These are phyloP conservation scores for Lichenothelia convexa DNA, from an alignment of 495 filamentous ascomycete genomes.

Conservation along the genomic window DNA sequence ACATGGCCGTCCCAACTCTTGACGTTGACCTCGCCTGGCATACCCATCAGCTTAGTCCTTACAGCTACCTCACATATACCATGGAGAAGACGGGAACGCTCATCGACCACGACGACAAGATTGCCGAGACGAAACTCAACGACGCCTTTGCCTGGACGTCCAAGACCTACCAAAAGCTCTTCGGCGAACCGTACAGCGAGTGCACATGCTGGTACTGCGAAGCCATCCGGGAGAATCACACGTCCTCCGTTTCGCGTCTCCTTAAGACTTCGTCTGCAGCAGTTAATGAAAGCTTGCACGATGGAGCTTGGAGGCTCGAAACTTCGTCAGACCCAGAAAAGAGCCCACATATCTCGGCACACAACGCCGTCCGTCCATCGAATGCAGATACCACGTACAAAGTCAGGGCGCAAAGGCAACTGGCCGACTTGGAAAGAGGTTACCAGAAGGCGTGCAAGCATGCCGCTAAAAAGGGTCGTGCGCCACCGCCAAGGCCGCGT, in stretches of 20 bases:
- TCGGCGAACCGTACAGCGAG: constrained; percentile 51
- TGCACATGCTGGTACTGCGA: constrained; percentile 92
- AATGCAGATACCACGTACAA: constrained; percentile 13
- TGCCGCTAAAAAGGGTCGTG: constrained; percentile 38
- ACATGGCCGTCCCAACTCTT: constrained; percentile 59
- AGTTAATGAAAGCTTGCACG: constrained; percentile 32
- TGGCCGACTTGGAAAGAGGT: constrained; percentile 35
- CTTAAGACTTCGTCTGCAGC: constrained; percentile 22
- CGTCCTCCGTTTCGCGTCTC: constrained; percentile 22
- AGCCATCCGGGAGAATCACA: constrained; percentile 45
- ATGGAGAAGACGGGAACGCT: constrained; percentile 27
- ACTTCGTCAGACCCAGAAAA: constrained; percentile 24
- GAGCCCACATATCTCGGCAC: constrained; percentile 54
- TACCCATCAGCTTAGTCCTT: constrained; percentile 44
- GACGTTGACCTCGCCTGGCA: constrained; percentile 84
- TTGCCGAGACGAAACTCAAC: constrained; percentile 43
- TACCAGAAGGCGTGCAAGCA: constrained; percentile 45
- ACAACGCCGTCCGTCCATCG: constrained; percentile 34
- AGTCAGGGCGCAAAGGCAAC: too few species aligned
- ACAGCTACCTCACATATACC: constrained; percentile 42
- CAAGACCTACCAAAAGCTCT: constrained; percentile 44
- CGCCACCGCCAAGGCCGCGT: constrained; percentile 31
- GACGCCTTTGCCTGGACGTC: constrained; percentile 57
- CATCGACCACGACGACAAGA: constrained; percentile 77
- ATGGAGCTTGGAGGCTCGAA: constrained; percentile 35